phyloP scores from a whole-genome alignment of 2,329 filamentous ascomycete genomes.

The Aspergillus piperis region DNA sequence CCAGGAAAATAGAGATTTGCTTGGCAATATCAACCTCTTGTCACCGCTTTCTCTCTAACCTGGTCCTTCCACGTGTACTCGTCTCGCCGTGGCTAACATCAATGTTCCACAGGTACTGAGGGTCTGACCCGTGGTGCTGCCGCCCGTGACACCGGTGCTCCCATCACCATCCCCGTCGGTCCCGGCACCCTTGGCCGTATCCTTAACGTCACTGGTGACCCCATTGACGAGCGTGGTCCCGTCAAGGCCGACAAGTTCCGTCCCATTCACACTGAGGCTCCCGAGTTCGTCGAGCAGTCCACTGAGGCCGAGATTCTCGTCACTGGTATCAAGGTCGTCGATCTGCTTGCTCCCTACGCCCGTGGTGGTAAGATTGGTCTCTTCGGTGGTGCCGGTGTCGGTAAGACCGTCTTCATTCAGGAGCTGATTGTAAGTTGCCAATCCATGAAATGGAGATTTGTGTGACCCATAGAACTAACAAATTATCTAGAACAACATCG shows the following conservation, averaged over 20 bases:
- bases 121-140: conserved; percentile 93
- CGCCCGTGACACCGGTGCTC: conserved; percentile 84
- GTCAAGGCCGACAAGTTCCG: conserved; percentile 87
- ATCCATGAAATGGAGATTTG: not conserved
- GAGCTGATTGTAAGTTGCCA: conserved; percentile 77
- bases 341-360: conserved; percentile 96
- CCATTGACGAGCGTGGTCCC: conserved; percentile 98
- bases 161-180: conserved; percentile 96
- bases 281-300: conserved; percentile 91
- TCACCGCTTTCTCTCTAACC: not conserved
- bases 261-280: conserved; percentile 93
- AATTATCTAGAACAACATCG: conserved; percentile 84
- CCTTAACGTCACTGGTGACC: conserved; percentile 99
- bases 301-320: conserved; percentile 94
- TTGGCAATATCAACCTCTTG: not conserved
- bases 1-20: not conserved
- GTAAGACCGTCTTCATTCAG: conserved; percentile 99
- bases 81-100: conserved; percentile 22
- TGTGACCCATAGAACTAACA: not conserved
- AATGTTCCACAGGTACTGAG: conserved; percentile 75
- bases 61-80: conserved; percentile 10
- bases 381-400: conserved; percentile 99
- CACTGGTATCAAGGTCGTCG: conserved; percentile 99
- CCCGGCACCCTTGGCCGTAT: conserved; percentile 94
- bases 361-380: conserved; percentile 99